phyloP scores from a whole-genome alignment of 2,329 filamentous ascomycete genomes.

The Hymenoscyphus fraxineus region DNA sequence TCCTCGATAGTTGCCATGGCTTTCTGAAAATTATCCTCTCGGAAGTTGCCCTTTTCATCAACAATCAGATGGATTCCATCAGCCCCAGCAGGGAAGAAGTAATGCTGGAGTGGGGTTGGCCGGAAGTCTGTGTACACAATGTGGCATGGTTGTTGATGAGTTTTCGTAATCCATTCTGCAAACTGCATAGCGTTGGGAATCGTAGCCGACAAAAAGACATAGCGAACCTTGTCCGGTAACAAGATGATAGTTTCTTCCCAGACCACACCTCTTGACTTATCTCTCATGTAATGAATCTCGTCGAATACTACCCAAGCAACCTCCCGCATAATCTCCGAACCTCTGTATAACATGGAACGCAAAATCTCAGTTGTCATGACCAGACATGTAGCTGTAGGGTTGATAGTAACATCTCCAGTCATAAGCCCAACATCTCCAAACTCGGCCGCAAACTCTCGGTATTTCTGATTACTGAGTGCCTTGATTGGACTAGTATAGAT shows the following conservation, averaged over 20 bases:
- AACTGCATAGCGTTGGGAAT: conserved; percentile 99
- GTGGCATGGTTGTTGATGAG: conserved; percentile 94
- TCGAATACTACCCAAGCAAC: conserved; percentile 98
- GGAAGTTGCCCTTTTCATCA: conserved; percentile 93
- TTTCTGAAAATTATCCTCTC: conserved; percentile 95
- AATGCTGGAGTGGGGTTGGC: conserved; percentile 93
- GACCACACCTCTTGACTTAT: conserved; percentile 90
- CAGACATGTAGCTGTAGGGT: conserved; percentile 93
- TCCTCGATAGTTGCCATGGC: conserved; percentile 89
- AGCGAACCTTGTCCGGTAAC: conserved; percentile 95
- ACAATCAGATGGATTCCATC: conserved; percentile 93
- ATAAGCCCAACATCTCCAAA: conserved; percentile 97
- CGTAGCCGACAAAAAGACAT: conserved; percentile 96
- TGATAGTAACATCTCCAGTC: conserved; percentile 99
- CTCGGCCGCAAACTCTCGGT: conserved; percentile 89
- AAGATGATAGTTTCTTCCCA: conserved; percentile 99
- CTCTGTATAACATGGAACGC: conserved; percentile 95
- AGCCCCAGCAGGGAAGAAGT: conserved; percentile 91
- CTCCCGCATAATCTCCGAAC: conserved; percentile 98
- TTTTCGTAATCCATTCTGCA: conserved; percentile 98
- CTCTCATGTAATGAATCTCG: conserved; percentile 97
- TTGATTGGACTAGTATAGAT: conserved; percentile 99
- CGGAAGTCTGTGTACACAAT: conserved; percentile 99
- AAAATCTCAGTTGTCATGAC: conserved; percentile 99
- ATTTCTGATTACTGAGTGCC: conserved; percentile 97